phyloP scores from a whole-genome alignment of 108 stramenopile genomes.

The Conticribra guillardii region DNA sequence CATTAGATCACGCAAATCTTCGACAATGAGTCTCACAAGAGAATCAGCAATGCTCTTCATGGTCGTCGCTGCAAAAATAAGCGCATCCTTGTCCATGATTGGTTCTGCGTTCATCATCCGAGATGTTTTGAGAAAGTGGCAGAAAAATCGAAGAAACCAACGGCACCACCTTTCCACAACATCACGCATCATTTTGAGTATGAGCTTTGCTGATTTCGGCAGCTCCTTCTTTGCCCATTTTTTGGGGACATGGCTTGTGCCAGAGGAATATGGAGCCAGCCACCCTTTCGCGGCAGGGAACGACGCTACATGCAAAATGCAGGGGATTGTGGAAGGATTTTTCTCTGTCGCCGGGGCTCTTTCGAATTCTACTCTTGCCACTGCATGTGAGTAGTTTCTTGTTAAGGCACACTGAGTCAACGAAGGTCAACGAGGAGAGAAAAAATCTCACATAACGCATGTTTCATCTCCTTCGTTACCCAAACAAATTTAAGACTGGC shows the following conservation, averaged over 20 bases:
- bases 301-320: conserved; percentile 4
- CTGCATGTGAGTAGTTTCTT: conserved; percentile 1
- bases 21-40: conserved; percentile 9
- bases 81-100: conserved; percentile 5
- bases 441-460: not conserved
- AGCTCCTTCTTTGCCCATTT: conserved; percentile 3
- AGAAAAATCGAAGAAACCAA: conserved; percentile 6
- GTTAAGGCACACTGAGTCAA: not conserved
- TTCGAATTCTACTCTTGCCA: not conserved
- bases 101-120: conserved; percentile 15
- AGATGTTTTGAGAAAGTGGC: too few relatives aligned
- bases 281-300: conserved; percentile 6
- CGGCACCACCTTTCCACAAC: not conserved
- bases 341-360: not conserved
- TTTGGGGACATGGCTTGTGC: conserved; percentile 17
- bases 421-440: not conserved
- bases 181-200: conserved; percentile 6
- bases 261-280: not conserved
- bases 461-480: not conserved
- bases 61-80: conserved; percentile 6
- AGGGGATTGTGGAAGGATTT: not conserved
- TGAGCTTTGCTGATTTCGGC: conserved; percentile 13
- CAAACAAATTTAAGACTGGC: conserved; percentile 1
- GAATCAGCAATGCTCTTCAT: not conserved
- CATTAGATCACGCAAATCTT: too few relatives aligned